phyloP scores from a whole-genome alignment of 2,329 filamentous ascomycete species.

The Setomelanomma holmii region DNA sequence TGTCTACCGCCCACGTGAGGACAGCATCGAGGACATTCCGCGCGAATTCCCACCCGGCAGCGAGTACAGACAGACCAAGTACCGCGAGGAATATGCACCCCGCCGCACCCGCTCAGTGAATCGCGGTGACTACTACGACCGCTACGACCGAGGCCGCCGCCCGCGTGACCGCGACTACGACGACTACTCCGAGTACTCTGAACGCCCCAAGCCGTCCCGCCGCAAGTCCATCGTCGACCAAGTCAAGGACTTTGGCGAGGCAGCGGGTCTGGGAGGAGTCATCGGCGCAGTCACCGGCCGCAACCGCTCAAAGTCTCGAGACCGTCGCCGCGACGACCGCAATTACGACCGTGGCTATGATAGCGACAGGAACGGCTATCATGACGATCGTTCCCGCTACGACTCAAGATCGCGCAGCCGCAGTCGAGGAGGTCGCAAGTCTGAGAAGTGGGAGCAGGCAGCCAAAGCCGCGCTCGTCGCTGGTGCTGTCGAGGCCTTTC shows the following conservation, averaged over 20 bases:
- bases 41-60: conserved; percentile 78
- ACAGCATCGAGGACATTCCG: conserved; percentile 84
- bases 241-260: conserved; percentile 62
- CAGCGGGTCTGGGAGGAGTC: conserved; percentile 64
- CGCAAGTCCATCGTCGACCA: conserved; percentile 65
- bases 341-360: conserved; percentile 57
- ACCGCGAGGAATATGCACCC: conserved; percentile 57
- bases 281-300: conserved; percentile 59
- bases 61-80: conserved; percentile 55
- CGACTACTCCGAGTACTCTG: conserved; percentile 54
- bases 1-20: conserved; percentile 68
- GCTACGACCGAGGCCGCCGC: conserved; percentile 45
- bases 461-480: conserved; percentile 90
- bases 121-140: conserved; percentile 57
- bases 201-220: conserved; percentile 53
- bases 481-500: conserved; percentile 90
- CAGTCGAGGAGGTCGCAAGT: conserved; percentile 58
- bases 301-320: conserved; percentile 65
- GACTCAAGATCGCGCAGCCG: conserved; percentile 61
- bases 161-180: conserved; percentile 58
- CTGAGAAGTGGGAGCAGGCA: conserved; percentile 72
- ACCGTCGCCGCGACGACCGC: conserved; percentile 35
- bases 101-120: conserved; percentile 72
- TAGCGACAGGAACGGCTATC: conserved; percentile 46
- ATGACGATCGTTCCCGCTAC: conserved; percentile 52